Evolutionary conservation across 345 rosid genomes (phyloP).

Genomic region (Eutrema yunnanense): DNA sequence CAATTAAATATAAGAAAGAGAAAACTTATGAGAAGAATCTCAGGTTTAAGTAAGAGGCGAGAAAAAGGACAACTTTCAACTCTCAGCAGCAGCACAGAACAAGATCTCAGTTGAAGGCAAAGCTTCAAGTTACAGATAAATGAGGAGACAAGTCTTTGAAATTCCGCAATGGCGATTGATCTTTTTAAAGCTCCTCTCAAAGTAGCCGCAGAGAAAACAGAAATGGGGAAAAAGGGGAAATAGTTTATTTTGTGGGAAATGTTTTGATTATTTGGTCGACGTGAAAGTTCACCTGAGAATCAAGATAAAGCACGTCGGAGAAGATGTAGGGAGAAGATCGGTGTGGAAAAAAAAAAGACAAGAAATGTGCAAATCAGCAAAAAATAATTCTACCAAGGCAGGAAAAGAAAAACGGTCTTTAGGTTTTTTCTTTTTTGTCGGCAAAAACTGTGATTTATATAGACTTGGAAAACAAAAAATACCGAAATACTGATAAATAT

Average conservation of each 20-base stretch:
- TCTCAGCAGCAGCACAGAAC: slow-evolving; percentile 12
- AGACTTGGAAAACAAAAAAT: not conserved
- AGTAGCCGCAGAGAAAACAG: not conserved
- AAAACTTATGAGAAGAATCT: not conserved
- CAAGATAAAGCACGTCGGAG: slow-evolving; percentile 22
- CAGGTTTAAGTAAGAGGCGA: not conserved
- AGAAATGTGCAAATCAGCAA: not conserved
- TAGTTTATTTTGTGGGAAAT: not conserved
- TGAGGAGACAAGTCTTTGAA: slow-evolving; percentile 12
- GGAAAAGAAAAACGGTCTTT: slow-evolving; percentile 1
- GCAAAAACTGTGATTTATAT: slow-evolving; percentile 16
- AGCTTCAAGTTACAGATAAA: slow-evolving; percentile 3
- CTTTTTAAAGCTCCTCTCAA: not conserved
- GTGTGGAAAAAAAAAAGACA: not conserved
- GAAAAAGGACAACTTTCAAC: slow-evolving; percentile 4
- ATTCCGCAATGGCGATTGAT: slow-evolving; percentile 23
- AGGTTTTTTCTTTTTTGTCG: slow-evolving; percentile 18
- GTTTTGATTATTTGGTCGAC: not conserved
- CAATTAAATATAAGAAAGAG: not conserved
- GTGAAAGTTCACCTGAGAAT: slow-evolving; percentile 8
- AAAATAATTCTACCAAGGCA: not conserved
- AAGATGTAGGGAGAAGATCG: slow-evolving; percentile 8
- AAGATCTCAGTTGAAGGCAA: slow-evolving; percentile 4
- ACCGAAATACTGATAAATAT: not conserved
- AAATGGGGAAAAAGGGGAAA: not conserved